phyloP scores from a whole-genome alignment of 768 basidiomycete species.

The Hemileccinum impolitum region DNA sequence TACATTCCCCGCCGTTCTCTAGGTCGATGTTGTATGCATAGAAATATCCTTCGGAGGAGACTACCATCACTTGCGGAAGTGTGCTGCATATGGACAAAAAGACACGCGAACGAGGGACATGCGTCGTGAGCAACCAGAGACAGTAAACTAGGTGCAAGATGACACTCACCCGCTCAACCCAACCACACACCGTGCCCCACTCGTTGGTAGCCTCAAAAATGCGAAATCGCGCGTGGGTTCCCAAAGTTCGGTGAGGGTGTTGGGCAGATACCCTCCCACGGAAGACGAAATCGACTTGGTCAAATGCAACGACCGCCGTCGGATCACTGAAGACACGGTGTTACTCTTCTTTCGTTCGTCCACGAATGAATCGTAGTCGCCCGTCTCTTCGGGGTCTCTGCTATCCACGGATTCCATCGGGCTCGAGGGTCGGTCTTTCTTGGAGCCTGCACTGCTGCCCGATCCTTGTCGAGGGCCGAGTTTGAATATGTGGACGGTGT shows the following conservation, averaged over 20 bases:
- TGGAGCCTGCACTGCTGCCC: slow-evolving; percentile 11
- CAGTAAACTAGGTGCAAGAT: neutral
- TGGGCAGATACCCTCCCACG: slow-evolving; percentile 82
- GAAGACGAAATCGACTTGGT: slow-evolving; percentile 75
- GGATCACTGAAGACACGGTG: slow-evolving; percentile 60
- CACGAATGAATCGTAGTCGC: slow-evolving; percentile 83
- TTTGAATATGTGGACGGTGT: slow-evolving; percentile 96
- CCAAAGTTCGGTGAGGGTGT: slow-evolving; percentile 92
- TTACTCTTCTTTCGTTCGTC: slow-evolving; percentile 65
- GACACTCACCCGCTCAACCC: slow-evolving; percentile 80
- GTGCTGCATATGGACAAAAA: slow-evolving; percentile 68
- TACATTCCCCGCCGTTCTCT: slow-evolving; percentile 94
- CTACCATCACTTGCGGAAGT: slow-evolving; percentile 95
- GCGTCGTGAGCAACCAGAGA: neutral
- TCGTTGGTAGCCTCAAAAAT: slow-evolving; percentile 75
- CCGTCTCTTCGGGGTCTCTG: slow-evolving; percentile 56
- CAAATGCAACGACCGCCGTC: slow-evolving; percentile 69
- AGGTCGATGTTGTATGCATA: slow-evolving; percentile 95
- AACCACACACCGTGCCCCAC: slow-evolving; percentile 80
- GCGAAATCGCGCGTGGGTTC: slow-evolving; percentile 96
- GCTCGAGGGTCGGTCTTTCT: slow-evolving; percentile 43
- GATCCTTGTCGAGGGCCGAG: slow-evolving; percentile 46
- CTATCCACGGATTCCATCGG: slow-evolving; percentile 67
- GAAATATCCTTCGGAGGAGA: slow-evolving; percentile 93
- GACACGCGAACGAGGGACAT: neutral